A percentile compares a stretch with the other conserved stretches of the same genome.
These are phyloP conservation scores for Hirschfeldia incana DNA, from an alignment of 345 rosid species.

Conservation along the genomic window DNA sequence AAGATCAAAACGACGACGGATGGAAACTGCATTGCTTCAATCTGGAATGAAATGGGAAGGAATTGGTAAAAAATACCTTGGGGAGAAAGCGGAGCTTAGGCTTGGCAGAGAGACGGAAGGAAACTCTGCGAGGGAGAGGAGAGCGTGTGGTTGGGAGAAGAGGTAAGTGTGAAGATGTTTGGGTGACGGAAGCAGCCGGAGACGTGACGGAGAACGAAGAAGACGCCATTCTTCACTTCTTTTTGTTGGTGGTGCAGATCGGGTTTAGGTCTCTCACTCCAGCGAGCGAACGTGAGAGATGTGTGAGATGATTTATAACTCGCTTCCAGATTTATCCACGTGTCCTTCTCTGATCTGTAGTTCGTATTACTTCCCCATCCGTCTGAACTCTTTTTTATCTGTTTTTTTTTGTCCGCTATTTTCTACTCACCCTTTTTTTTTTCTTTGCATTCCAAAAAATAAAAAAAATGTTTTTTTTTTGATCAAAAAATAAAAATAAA, in stretches of 20 bases:
- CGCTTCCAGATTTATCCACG: conserved; percentile 26
- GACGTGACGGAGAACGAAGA: conserved; percentile 51
- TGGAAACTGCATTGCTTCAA: not conserved
- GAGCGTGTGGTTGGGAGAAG: conserved; percentile 17
- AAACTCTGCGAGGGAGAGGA: conserved; percentile 37
- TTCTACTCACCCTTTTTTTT: no score
- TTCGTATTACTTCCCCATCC: not conserved
- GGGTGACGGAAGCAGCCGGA: conserved; percentile 46
- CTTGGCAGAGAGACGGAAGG: conserved; percentile 49
- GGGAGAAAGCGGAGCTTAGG: conserved; percentile 50
- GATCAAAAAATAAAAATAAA: no score
- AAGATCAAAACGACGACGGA: not conserved
- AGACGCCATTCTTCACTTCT: conserved; percentile 38
- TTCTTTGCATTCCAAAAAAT: no score
- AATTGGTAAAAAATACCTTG: conserved; percentile 38
- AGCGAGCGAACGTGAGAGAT: conserved; percentile 22
- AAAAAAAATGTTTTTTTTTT: no score
- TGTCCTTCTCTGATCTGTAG: conserved; percentile 20
- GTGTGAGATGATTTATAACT: conserved; percentile 4
- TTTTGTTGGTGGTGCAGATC: conserved; percentile 20
- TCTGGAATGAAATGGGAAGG: not conserved
- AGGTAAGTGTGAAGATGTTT: conserved; percentile 39
- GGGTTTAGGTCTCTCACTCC: conserved; percentile 37
- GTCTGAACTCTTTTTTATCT: not conserved
- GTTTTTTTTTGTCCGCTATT: not conserved